Base-by-base conservation (phyloP, 179 eudicot species). In the Heliamphora pulchella region DNA sequence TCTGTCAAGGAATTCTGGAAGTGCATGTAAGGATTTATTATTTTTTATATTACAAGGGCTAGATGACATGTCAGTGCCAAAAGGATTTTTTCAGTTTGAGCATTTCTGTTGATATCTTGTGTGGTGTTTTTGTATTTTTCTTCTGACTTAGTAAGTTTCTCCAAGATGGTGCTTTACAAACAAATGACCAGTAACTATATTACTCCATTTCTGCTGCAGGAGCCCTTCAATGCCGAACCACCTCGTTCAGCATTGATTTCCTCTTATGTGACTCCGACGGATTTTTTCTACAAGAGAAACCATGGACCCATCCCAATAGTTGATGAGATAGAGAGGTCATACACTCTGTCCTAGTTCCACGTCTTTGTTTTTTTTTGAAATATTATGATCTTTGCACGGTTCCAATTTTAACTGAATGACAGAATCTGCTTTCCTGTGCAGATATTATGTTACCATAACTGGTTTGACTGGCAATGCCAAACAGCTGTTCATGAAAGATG, bases 161-260 rank as follows among this genome's bases (percentile, higher is more conserved):
- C 44, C 55, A 51, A n/a, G 41, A 15, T 59, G 41, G 57, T 22
- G 67, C 39, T 63, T 63, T 72, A 54, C 64, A 55, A 13, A 63
- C 14, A 41, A 15, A 39, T 74, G 48, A 55, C 62, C 43, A 41
- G 64, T 74, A 22, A 31, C 10, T 1, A 54, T 74, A 43, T 74
- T 74, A 31, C 20, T 73, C 50, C 22, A 6, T 55, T 53, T 63
- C 22, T 80, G 76, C 46, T 90, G 83, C 87, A 96, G 99, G 96
- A 89, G 84, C 99, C 99, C 65, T 96, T 96, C 86, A 96, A 96
- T 86, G 99, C 99, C 0, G 99, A 96, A 89, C 96, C 99, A 51
- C 94, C 81, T 70, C 97, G 97, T 78, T 82, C 88, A 17, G 96
- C 84, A 78, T 88, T 96, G 87, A 81, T 96, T 75, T 83, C 90